phyloP scores from a whole-genome alignment of 306 rosid species.

The Crotalaria pallida region DNA sequence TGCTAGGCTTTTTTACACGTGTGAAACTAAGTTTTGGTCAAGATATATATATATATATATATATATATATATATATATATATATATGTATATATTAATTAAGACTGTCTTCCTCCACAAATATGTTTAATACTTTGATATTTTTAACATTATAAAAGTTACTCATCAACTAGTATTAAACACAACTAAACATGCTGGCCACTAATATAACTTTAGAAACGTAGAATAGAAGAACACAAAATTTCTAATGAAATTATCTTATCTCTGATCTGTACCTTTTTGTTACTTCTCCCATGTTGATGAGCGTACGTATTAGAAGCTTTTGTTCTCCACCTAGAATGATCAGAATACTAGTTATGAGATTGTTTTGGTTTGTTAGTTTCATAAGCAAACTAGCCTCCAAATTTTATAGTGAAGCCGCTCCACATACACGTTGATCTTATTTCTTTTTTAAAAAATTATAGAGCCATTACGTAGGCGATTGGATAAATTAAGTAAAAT shows the following conservation, averaged over 20 bases:
- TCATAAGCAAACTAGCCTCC: not conserved
- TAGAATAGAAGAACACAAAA: not conserved
- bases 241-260: not conserved
- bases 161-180: not conserved
- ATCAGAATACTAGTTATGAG: not conserved
- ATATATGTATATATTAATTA: too few species aligned
- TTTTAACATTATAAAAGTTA: not conserved
- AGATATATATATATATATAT: too few species aligned
- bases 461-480: not conserved
- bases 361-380: not conserved
- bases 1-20: too few species aligned
- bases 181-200: not conserved
- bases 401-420: not conserved
- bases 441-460: not conserved
- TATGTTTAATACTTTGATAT: not conserved
- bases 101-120: too few species aligned
- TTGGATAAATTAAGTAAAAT: not conserved
- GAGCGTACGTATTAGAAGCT: not conserved
- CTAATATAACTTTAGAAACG: not conserved
- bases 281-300: conserved; percentile 30
- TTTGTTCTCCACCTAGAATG: not conserved
- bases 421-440: not conserved
- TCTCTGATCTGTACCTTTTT: conserved; percentile 11
- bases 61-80: too few species aligned
- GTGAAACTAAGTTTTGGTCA: too few species aligned